Evolutionary conservation across 192 early-diverging fungal genomes (phyloP).

Genomic region (Coemansia sp.): DNA sequence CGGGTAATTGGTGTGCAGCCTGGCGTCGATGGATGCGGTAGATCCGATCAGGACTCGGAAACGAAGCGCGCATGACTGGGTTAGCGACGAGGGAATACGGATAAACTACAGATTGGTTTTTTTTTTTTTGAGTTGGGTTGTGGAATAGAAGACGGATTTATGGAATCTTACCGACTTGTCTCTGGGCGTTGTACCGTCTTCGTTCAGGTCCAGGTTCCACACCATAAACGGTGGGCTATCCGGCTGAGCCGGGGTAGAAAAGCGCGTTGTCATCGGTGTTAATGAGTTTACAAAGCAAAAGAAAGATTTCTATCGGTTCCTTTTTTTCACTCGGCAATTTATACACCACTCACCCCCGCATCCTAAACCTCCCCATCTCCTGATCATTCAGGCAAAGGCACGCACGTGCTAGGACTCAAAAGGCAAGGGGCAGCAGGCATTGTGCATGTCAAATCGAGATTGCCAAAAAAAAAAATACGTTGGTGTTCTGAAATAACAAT

Average conservation of each 20-base stretch:
- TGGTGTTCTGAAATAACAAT: no score
- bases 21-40: constrained; percentile 64
- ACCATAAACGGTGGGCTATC: constrained; percentile 46
- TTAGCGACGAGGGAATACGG: constrained; percentile 37
- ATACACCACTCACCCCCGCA: no score
- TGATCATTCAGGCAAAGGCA: no score
- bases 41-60: constrained; percentile 80
- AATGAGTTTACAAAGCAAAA: constrained; percentile 3
- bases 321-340: no score
- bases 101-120: constrained; percentile 33
- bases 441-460: no score
- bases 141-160: neutral
- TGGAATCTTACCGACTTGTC: constrained; percentile 42
- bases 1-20: constrained; percentile 88
- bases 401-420: no score
- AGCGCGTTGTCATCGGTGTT: constrained; percentile 12
- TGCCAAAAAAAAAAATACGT: no score
- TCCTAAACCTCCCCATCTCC: no score
- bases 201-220: constrained; percentile 52
- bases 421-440: no score
- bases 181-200: constrained; percentile 45
- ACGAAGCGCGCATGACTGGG: constrained; percentile 65
- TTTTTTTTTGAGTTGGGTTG: neutral
- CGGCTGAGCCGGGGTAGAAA: constrained; percentile 43
- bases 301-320: neutral